Evolutionary conservation across 805 yeast species (phyloP).

Genomic region (Saccharomycopsis synnaedendra): DNA sequence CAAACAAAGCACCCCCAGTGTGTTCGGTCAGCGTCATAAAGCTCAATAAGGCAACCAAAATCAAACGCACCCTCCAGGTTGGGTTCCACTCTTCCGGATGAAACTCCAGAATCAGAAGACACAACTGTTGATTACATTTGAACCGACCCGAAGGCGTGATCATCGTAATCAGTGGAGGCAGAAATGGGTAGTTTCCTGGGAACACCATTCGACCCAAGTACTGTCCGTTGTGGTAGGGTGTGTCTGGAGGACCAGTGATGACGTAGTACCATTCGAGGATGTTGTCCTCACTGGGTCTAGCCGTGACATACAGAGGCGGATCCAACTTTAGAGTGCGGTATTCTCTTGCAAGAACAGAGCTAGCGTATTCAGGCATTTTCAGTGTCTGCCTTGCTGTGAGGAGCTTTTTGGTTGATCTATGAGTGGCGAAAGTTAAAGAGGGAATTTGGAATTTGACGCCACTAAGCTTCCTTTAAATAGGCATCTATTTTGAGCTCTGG

Average conservation of each 20-base stretch:
- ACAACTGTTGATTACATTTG: conserved; percentile 65
- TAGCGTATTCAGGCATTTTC: conserved; percentile 28
- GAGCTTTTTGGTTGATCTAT: neutral
- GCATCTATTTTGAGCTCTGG: too few species aligned
- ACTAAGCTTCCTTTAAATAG: too few species aligned
- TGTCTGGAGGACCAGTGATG: conserved; percentile 83
- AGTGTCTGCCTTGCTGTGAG: neutral
- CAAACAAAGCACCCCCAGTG: conserved; percentile 67
- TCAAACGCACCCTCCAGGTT: conserved; percentile 88
- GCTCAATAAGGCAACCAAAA: conserved; percentile 74
- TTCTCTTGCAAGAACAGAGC: conserved; percentile 56
- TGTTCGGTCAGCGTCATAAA: conserved; percentile 85
- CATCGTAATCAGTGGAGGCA: conserved; percentile 86
- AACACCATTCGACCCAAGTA: conserved; percentile 81
- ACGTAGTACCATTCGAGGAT: conserved; percentile 91
- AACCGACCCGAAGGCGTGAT: conserved; percentile 86
- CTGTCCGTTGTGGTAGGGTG: conserved; percentile 80
- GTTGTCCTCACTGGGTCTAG: conserved; percentile 80
- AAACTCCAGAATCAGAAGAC: conserved; percentile 88
- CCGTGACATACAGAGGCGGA: conserved; percentile 78
- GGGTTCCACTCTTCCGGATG: conserved; percentile 97
- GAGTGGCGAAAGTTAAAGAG: neutral
- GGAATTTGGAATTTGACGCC: neutral
- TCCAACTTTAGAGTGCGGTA: conserved; percentile 63
- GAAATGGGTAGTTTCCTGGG: conserved; percentile 80